These are phyloP conservation scores for Leptoxyphium fumago DNA, from an alignment of 2,329 filamentous ascomycete species.

Conservation along the genomic window DNA sequence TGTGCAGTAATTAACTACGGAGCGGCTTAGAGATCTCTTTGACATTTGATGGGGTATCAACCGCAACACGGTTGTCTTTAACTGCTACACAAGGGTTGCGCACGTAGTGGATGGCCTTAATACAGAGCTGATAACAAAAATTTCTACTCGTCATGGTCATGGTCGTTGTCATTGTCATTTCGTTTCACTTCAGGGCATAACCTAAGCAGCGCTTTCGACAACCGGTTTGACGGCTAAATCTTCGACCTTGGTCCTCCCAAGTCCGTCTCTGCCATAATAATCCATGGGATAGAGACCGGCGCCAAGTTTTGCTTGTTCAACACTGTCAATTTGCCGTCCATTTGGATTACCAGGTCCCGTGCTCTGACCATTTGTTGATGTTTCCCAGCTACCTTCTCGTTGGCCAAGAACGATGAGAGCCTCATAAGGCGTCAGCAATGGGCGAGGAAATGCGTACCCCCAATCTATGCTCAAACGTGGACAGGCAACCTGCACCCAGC, in stretches of 20 bases:
- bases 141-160: no score
- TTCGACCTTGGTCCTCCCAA: slow-evolving; percentile 56
- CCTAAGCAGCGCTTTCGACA: not conserved
- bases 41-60: no score
- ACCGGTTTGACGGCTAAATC: slow-evolving; percentile 10
- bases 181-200: no score
- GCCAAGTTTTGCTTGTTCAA: slow-evolving; percentile 23
- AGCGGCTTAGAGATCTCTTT: no score
- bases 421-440: slow-evolving; percentile 86
- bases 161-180: no score
- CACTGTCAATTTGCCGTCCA: slow-evolving; percentile 4
- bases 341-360: not conserved
- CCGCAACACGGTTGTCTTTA: no score
- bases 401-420: slow-evolving; percentile 78
- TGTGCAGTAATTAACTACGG: no score
- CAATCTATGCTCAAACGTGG: slow-evolving; percentile 96
- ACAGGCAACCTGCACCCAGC: slow-evolving; percentile 97
- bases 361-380: slow-evolving; percentile 5
- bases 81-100: no score
- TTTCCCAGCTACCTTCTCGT: slow-evolving; percentile 49
- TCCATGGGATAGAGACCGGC: slow-evolving; percentile 71
- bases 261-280: slow-evolving; percentile 83
- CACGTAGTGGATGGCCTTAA: no score
- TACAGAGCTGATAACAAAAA: no score
- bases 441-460: slow-evolving; percentile 88